Evolutionary conservation across 2,329 filamentous ascomycete species (phyloP).

Genomic region (Pseudovirgaria hyperparasitica): DNA sequence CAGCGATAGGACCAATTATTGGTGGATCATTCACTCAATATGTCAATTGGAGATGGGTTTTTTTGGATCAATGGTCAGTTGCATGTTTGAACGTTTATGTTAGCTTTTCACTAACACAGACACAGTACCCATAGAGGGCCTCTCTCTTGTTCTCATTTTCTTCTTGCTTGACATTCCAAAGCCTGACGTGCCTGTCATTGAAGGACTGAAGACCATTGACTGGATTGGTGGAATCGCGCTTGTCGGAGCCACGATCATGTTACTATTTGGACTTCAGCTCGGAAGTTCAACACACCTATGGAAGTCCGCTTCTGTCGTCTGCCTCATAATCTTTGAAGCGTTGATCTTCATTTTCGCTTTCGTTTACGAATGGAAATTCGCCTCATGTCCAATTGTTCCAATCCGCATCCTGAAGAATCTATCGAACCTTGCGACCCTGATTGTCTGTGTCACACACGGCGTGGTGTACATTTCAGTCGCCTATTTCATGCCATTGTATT

Average conservation of each 20-base stretch:
- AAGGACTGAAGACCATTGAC: slow-evolving; percentile 38
- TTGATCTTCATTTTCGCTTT: slow-evolving; percentile 37
- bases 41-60: slow-evolving; percentile 38
- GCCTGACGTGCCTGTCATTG: slow-evolving; percentile 32
- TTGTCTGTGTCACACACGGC: slow-evolving; percentile 34
- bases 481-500: slow-evolving; percentile 64
- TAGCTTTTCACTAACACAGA: slow-evolving; percentile 29
- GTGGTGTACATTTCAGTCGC: slow-evolving; percentile 52
- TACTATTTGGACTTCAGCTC: slow-evolving; percentile 41
- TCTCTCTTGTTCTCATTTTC: slow-evolving; percentile 35
- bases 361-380: slow-evolving; percentile 45
- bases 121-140: slow-evolving; percentile 35
- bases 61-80: slow-evolving; percentile 24
- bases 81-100: not conserved
- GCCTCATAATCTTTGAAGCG: slow-evolving; percentile 35
- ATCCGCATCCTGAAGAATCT: slow-evolving; percentile 47
- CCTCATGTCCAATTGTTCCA: slow-evolving; percentile 55
- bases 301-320: slow-evolving; percentile 36
- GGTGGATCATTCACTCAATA: slow-evolving; percentile 37
- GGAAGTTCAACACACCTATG: slow-evolving; percentile 38
- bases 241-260: slow-evolving; percentile 33
- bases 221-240: slow-evolving; percentile 40
- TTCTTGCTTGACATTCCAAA: slow-evolving; percentile 41
- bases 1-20: slow-evolving; percentile 38
- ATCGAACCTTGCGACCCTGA: slow-evolving; percentile 44